phyloP scores from a whole-genome alignment of 352 stramenopile genomes.

The Peronospora belbahrii region DNA sequence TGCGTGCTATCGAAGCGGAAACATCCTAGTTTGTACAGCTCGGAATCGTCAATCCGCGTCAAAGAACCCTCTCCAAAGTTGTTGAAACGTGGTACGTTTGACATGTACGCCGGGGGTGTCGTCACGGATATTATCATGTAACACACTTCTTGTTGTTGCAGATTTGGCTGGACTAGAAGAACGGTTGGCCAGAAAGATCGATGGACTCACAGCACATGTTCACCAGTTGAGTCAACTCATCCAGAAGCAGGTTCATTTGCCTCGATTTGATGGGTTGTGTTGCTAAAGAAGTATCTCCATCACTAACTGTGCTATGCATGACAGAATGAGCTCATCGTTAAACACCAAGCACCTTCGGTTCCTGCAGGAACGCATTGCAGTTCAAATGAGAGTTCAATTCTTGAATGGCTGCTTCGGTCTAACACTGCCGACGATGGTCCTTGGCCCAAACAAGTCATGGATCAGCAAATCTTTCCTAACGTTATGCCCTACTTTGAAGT shows the following conservation, averaged over 20 bases:
- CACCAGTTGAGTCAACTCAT: constrained; percentile 47
- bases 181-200: constrained; percentile 45
- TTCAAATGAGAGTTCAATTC: constrained; percentile 29
- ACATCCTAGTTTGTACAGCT: constrained; percentile 39
- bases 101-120: background rate
- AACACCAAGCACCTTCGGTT: constrained; percentile 29
- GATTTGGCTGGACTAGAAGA: constrained; percentile 58
- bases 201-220: constrained; percentile 44
- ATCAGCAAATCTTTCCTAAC: constrained; percentile 14
- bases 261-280: background rate
- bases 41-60: constrained; percentile 32
- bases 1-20: constrained; percentile 85
- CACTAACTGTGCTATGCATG: constrained; percentile 4
- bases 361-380: constrained; percentile 12
- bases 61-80: constrained; percentile 57
- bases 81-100: constrained; percentile 43
- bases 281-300: background rate
- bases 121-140: background rate
- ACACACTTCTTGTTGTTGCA: constrained; percentile 9
- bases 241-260: constrained; percentile 37
- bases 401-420: constrained; percentile 60
- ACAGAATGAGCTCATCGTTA: constrained; percentile 45
- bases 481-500: constrained; percentile 44
- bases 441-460: constrained; percentile 10
- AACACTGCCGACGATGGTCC: constrained; percentile 38